Evolutionary conservation across 306 rosid genomes (phyloP).

Genomic region (Prunus persica): DNA sequence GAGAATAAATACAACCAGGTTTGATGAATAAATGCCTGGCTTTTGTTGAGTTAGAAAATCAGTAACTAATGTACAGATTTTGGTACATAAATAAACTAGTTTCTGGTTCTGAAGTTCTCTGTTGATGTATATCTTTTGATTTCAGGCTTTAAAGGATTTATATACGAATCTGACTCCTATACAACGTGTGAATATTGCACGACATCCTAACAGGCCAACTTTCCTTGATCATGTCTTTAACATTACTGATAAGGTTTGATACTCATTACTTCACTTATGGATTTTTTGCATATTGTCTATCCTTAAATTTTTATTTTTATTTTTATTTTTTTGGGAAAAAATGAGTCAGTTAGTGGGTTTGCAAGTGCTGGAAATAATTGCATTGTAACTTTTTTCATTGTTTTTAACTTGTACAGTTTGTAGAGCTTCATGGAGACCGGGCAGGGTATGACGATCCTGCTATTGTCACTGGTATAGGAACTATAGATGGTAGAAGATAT

Average conservation of each 20-base stretch:
- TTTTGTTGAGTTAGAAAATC: neutral
- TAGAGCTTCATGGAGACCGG: conserved; percentile 98
- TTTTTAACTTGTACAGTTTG: conserved; percentile 54
- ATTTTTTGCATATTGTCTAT: conserved; percentile 21
- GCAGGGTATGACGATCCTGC: conserved; percentile 97
- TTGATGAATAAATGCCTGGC: conserved; percentile 5
- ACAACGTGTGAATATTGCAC: conserved; percentile 79
- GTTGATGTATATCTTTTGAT: conserved; percentile 25
- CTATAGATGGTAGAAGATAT: conserved; percentile 74
- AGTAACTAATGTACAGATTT: neutral
- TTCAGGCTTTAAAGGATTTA: conserved; percentile 75
- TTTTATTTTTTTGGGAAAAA: neutral
- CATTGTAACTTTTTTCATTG: conserved; percentile 16
- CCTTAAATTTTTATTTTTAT: neutral
- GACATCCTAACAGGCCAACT: conserved; percentile 98
- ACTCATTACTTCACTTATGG: conserved; percentile 3
- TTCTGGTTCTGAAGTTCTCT: conserved; percentile 9
- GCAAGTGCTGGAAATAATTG: conserved; percentile 23
- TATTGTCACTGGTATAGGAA: conserved; percentile 88
- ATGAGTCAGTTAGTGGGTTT: neutral
- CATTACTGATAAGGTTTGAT: conserved; percentile 83
- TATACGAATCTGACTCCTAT: conserved; percentile 71
- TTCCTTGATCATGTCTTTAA: conserved; percentile 84
- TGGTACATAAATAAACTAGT: neutral
- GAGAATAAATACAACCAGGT: conserved; percentile 86